Evolutionary conservation across 768 basidiomycete genomes (phyloP).

Genomic region (Flagelloscypha sp.): DNA sequence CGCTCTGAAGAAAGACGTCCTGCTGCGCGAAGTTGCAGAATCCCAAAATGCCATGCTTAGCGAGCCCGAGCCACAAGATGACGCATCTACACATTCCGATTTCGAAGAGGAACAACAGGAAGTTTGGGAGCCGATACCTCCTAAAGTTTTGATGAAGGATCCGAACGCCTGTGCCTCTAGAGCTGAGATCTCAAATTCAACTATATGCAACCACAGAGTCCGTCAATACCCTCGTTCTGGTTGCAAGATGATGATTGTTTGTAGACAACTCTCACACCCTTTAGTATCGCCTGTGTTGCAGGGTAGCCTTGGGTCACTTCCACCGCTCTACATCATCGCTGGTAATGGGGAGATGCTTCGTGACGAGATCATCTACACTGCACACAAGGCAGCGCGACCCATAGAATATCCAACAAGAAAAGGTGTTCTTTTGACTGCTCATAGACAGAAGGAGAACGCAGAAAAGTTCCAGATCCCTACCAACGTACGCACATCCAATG

Average conservation of each 20-base stretch:
- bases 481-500: slow-evolving; percentile 24
- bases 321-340: slow-evolving; percentile 64
- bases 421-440: slow-evolving; percentile 37
- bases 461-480: slow-evolving; percentile 45
- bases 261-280: slow-evolving; percentile 54
- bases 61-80: slow-evolving; percentile 3
- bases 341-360: slow-evolving; percentile 69
- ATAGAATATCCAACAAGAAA: slow-evolving; percentile 50
- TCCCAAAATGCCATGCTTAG: slow-evolving; percentile 26
- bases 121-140: slow-evolving; percentile 45
- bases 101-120: slow-evolving; percentile 12
- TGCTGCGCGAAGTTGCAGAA: slow-evolving; percentile 13
- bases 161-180: slow-evolving; percentile 33
- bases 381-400: slow-evolving; percentile 75
- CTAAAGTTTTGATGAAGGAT: slow-evolving; percentile 47
- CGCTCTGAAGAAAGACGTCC: no score
- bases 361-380: slow-evolving; percentile 71
- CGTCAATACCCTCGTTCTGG: slow-evolving; percentile 15
- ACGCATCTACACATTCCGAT: neutral
- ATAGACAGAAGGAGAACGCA: slow-evolving; percentile 43
- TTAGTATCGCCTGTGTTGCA: slow-evolving; percentile 67
- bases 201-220: slow-evolving; percentile 70
- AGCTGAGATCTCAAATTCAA: slow-evolving; percentile 62
- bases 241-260: neutral
- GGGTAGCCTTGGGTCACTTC: slow-evolving; percentile 67